Conservation (phyloP, 352 stramenopile genomes). For the Globisporangium middletonii region DNA sequence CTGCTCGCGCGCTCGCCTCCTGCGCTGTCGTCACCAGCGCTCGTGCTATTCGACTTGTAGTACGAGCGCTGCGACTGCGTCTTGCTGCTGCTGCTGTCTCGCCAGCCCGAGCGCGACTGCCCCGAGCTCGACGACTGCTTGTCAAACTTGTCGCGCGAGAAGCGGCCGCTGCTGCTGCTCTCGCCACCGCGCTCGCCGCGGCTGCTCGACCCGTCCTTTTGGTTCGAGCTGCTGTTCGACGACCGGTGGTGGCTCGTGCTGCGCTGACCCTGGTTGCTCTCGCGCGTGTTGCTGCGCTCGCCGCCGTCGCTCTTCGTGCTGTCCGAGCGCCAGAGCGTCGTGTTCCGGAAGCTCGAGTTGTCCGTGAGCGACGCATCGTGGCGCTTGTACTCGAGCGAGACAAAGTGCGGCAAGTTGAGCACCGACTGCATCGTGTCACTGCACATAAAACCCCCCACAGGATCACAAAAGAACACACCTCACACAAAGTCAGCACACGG, state of each 20-base stretch:
- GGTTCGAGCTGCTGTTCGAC: constrained; percentile 8
- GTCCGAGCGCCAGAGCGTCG: constrained; percentile 64
- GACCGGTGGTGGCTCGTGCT: constrained; percentile 8
- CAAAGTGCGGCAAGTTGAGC: constrained; percentile 88
- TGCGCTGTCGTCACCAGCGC: constrained; percentile 27
- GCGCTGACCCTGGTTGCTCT: background rate
- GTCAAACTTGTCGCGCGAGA: constrained; percentile 40
- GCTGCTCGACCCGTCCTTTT: constrained; percentile 11
- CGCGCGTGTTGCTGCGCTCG: constrained; percentile 22
- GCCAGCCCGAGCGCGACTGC: constrained; percentile 47
- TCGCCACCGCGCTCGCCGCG: constrained; percentile 14
- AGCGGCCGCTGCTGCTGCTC: constrained; percentile 33
- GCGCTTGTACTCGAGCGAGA: constrained; percentile 90
- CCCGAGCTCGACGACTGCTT: constrained; percentile 15
- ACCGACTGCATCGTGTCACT: constrained; percentile 88
- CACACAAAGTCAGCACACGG: too few relatives aligned
- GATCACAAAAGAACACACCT: too few relatives aligned
- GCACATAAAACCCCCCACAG: background rate
- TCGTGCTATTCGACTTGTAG: constrained; percentile 27
- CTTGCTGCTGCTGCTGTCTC: constrained; percentile 33
- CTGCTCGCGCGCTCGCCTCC: constrained; percentile 19
- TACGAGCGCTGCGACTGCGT: constrained; percentile 28
- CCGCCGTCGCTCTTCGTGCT: constrained; percentile 30
- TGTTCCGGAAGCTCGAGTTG: constrained; percentile 76
- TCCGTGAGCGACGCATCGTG: constrained; percentile 85